Evolutionary conservation across 1,284 basidiomycete genomes (phyloP), one percentile per base, ranked within the genome.

Genomic region (Puccinia triticina): DNA sequence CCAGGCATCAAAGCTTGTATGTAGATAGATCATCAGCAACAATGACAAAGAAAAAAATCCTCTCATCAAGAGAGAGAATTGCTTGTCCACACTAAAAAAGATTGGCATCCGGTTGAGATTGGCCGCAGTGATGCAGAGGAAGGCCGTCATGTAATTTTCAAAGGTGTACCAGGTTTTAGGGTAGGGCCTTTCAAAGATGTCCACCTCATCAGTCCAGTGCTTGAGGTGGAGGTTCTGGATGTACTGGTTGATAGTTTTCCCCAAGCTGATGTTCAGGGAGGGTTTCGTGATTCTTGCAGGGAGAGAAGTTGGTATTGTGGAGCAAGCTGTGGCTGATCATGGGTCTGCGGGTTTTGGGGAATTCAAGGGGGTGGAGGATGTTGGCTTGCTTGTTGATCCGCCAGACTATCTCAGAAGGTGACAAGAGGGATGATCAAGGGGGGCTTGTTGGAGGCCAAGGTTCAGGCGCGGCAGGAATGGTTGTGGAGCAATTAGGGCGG

Each of bases 241-340:
- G 85, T 86, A 87, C 82, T 87, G 87, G 8, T 85, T 85, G 29
- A 80, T 61, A 4, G 77, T 46, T 34, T 78, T 66, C 32, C 84
- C 85, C 14, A 87, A 82, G 79, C 86, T 86, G 18, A 80, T 34
- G n/a, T 80, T 80, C 7, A 83, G 83, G 34, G 86, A 87, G 32
- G 87, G 86, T 67, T 87, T 85, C 46, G 84, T 84, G 78, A 87
- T 84, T 83, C 86, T 79, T 11, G 83, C 83, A 14, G 83, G n/a
- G n/a, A n/a, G n/a, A n/a, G n/a, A n/a, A n/a, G 83, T 87, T 85
- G 11, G 86, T 86, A 46, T 86, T 84, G 87, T 87, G 87, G 73
- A 87, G 55, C 21, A 84, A 85, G 53, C 86, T 84, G 79, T 87
- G 87, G 81, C 85, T 87, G n/a, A 87, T 46, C 50, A 85, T 83